A percentile compares a stretch with the other conserved stretches of the same genome.
These are phyloP conservation scores for Pythium apleroticum DNA, from an alignment of 352 stramenopile genomes.

Conservation along the genomic window DNA sequence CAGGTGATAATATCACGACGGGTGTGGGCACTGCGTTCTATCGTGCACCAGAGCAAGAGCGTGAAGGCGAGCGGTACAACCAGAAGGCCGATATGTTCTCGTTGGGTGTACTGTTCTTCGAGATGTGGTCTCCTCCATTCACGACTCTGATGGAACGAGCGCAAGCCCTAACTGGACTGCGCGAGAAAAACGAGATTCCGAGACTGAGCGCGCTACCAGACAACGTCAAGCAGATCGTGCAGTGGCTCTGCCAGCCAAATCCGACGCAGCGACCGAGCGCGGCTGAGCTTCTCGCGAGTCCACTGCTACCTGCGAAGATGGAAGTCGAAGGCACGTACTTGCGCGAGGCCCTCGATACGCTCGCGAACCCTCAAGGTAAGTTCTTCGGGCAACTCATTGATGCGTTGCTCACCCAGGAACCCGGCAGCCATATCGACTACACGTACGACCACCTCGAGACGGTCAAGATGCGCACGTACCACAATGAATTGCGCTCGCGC, in stretches of 20 bases:
- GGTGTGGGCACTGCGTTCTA: conserved; percentile 96
- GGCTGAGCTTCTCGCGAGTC: conserved; percentile 65
- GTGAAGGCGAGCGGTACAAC: conserved; percentile 84
- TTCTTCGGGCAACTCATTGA: conserved; percentile 89
- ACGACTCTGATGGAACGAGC: conserved; percentile 89
- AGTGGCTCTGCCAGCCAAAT: conserved; percentile 85
- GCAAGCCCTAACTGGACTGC: conserved; percentile 71
- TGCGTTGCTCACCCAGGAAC: conserved; percentile 69
- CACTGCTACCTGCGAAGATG: conserved; percentile 77
- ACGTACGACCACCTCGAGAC: conserved; percentile 85
- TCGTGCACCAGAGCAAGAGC: conserved; percentile 93
- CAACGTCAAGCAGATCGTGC: conserved; percentile 88
- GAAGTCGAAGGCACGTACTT: conserved; percentile 84
- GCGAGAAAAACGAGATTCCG: conserved; percentile 66
- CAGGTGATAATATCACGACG: conserved; percentile 81
- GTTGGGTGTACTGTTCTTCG: conserved; percentile 94
- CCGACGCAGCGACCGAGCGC: conserved; percentile 67
- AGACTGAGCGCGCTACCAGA: conserved; percentile 54
- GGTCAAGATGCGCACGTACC: conserved; percentile 72
- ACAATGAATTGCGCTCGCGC: conserved; percentile 60
- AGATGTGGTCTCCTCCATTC: conserved; percentile 94
- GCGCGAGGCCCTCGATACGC: conserved; percentile 79
- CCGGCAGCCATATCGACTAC: conserved; percentile 81
- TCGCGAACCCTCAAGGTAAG: conserved; percentile 87
- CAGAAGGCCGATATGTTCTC: conserved; percentile 95